Percentiles rank a stretch among this genome's conserved stretches.
phyloP scores from a whole-genome alignment of 305 asterid species.

The Fraxinus ornus region DNA sequence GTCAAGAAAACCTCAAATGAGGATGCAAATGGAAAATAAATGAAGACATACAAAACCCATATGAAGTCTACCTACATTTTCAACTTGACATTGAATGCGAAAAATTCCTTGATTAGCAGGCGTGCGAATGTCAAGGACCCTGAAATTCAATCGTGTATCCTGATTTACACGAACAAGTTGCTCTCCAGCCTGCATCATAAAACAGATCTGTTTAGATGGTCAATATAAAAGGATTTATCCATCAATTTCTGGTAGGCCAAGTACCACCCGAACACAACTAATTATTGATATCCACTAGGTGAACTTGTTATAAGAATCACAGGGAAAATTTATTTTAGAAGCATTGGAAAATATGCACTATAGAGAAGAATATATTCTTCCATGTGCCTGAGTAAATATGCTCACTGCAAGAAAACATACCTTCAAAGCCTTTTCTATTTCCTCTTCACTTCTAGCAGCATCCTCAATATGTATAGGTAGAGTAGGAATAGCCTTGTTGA shows the following conservation, averaged over 20 bases:
- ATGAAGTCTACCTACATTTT: constrained; percentile 29
- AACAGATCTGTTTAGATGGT: not conserved
- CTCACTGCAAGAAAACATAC: constrained; percentile 22
- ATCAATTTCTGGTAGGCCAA: not conserved
- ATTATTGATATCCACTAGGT: not conserved
- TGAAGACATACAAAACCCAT: not conserved
- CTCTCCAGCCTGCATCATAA: constrained; percentile 66
- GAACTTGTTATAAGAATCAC: not conserved
- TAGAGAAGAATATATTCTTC: not conserved
- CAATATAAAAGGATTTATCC: not conserved
- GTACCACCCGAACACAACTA: not conserved
- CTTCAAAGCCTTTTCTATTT: constrained; percentile 68
- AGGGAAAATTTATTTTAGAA: not conserved
- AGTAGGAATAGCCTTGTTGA: constrained; percentile 57
- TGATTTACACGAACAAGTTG: constrained; percentile 59
- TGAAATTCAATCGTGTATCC: constrained; percentile 47
- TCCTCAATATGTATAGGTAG: constrained; percentile 79
- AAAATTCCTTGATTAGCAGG: constrained; percentile 63
- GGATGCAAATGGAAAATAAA: not conserved
- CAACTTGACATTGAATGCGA: constrained; percentile 42
- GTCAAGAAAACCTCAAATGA: not conserved
- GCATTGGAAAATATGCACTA: not conserved
- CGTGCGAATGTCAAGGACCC: constrained; percentile 46
- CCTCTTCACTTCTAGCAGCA: constrained; percentile 83
- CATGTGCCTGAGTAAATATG: not conserved